Percentiles rank a stretch among this genome's conserved stretches.
Conservation (phyloP, 2,329 filamentous ascomycete genomes). For the Elsinoe arachidis region DNA sequence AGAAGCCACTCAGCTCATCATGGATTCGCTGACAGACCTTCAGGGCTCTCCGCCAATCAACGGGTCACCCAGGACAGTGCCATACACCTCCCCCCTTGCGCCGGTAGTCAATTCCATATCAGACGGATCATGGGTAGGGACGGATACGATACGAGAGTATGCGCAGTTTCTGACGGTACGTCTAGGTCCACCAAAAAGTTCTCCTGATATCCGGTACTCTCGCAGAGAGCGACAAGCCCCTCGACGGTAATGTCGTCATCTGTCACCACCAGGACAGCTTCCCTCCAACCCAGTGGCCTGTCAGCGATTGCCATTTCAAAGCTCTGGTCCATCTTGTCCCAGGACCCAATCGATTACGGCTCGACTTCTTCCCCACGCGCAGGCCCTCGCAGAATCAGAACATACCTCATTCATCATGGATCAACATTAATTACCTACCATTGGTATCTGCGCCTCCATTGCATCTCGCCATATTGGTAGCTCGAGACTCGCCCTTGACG, state of each 20-base stretch:
- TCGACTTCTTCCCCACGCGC: constrained; percentile 56
- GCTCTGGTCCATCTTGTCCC: constrained; percentile 82
- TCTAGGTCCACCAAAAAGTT: constrained; percentile 82
- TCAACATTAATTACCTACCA: constrained; percentile 80
- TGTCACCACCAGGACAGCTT: constrained; percentile 78
- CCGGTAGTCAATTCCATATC: constrained; percentile 70
- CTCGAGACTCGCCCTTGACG: constrained; percentile 75
- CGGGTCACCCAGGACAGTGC: constrained; percentile 27
- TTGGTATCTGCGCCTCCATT: constrained; percentile 70
- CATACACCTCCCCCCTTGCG: constrained; percentile 64
- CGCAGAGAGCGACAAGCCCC: constrained; percentile 59
- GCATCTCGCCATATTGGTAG: constrained; percentile 80
- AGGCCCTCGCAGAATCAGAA: constrained; percentile 54
- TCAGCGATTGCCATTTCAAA: constrained; percentile 85
- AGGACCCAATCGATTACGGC: constrained; percentile 76
- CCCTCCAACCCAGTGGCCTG: constrained; percentile 76
- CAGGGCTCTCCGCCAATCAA: constrained; percentile 39
- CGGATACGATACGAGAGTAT: neutral
- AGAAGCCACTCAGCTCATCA: too few species aligned
- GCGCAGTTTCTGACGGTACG: neutral
- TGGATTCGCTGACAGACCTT: constrained; percentile 11
- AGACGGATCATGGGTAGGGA: constrained; percentile 73
- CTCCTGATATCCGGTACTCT: constrained; percentile 74
- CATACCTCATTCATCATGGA: constrained; percentile 68
- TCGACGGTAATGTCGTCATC: constrained; percentile 74